phyloP scores from a whole-genome alignment of 2,329 filamentous ascomycete genomes.

The Akanthomyces muscarius region DNA sequence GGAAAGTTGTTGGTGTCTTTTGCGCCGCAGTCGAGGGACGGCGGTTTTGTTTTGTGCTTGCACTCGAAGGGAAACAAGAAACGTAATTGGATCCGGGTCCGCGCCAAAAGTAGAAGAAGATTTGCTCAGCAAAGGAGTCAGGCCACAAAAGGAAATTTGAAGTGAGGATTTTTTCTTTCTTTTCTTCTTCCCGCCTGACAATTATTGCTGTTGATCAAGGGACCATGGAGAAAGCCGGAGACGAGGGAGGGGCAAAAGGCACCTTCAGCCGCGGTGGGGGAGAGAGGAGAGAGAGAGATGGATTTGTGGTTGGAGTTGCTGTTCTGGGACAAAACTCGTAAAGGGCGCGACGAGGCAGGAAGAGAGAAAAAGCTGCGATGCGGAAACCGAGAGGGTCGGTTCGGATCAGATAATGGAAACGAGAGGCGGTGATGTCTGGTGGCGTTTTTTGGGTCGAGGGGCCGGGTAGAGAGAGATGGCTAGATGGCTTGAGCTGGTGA shows the following conservation, averaged over 20 bases:
- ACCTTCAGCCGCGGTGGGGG: conserved; percentile 6
- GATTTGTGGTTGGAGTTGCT: neutral
- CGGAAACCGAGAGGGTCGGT: conserved; percentile 12
- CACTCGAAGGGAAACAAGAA: neutral
- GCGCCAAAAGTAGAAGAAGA: neutral
- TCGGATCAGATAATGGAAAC: conserved; percentile 12
- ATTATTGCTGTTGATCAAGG: neutral
- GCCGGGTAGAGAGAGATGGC: neutral
- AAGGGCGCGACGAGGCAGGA: neutral
- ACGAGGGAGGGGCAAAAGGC: too few relatives aligned
- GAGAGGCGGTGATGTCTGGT: neutral
- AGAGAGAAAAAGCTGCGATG: neutral
- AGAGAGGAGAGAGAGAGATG: neutral
- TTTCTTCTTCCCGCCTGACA: too few relatives aligned
- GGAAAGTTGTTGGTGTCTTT: neutral
- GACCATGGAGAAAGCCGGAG: neutral
- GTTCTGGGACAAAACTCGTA: neutral
- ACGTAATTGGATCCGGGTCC: neutral
- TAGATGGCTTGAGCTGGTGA: neutral
- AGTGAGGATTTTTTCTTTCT: neutral
- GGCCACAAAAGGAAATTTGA: conserved; percentile 1
- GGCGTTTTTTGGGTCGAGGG: neutral
- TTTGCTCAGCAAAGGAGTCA: neutral
- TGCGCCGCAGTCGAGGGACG: neutral
- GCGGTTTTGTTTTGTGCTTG: conserved; percentile 4